A percentile compares a stretch with the other conserved stretches of the same genome.
These are phyloP conservation scores for Tephrocybe sp. DNA, from an alignment of 768 basidiomycete genomes.

Conservation along the genomic window DNA sequence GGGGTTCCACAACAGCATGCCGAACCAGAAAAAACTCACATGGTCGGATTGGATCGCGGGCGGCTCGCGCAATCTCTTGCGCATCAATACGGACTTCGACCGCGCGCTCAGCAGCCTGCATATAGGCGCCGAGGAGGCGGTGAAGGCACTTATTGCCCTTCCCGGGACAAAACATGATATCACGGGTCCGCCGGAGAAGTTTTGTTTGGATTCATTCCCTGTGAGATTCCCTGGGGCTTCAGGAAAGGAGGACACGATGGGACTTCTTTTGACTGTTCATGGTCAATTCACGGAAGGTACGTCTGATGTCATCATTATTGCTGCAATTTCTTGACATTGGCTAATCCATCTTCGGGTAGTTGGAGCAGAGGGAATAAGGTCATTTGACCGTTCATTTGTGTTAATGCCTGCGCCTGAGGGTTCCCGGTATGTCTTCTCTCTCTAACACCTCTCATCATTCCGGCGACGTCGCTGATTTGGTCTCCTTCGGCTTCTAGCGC, in stretches of 20 bases:
- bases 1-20: conserved; percentile 66
- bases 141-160: conserved; percentile 59
- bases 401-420: conserved; percentile 78
- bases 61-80: conserved; percentile 77
- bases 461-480: conserved; percentile 10
- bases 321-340: background rate
- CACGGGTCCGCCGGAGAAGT: conserved; percentile 73
- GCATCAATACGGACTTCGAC: conserved; percentile 61
- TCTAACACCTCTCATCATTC: conserved; percentile 3
- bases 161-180: conserved; percentile 87
- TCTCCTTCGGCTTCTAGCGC: conserved; percentile 46
- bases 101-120: conserved; percentile 69
- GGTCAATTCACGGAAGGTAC: conserved; percentile 91
- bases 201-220: conserved; percentile 85
- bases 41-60: conserved; percentile 73
- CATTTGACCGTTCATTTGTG: conserved; percentile 92
- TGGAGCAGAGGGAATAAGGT: conserved; percentile 69
- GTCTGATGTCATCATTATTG: conserved; percentile 24
- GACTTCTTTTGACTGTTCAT: conserved; percentile 76
- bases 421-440: conserved; percentile 64
- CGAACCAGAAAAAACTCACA: conserved; percentile 80
- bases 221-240: too few species aligned
- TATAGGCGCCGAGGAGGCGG: conserved; percentile 63
- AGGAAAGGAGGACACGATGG: conserved; percentile 62
- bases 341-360: conserved; percentile 24